Conservation (phyloP, 1,139 yeast genomes). For the Lodderomyces oxycetoniae region DNA sequence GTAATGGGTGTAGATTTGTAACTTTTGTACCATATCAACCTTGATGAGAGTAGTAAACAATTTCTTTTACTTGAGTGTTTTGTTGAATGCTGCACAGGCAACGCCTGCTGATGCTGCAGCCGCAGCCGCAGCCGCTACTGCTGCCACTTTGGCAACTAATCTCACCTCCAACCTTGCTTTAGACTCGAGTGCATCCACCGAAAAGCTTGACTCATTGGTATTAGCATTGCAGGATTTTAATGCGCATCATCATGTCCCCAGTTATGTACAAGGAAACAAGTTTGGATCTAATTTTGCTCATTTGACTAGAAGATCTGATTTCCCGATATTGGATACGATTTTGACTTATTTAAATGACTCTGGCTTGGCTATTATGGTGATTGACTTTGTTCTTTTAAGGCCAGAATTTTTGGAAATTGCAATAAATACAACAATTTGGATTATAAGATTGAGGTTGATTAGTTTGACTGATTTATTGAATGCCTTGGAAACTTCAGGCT, state of each 20-base stretch:
- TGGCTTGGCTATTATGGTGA: constrained; percentile 22
- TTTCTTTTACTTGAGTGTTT: neutral
- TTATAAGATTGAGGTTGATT: constrained; percentile 20
- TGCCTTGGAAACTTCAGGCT: constrained; percentile 28
- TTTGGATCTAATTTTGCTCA: too few species aligned
- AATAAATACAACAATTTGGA: constrained; percentile 21
- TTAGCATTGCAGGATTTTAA: constrained; percentile 5
- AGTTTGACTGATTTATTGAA: constrained; percentile 24
- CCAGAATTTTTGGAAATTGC: constrained; percentile 24
- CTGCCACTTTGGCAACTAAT: too few species aligned
- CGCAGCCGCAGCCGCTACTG: too few species aligned
- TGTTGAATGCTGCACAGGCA: neutral
- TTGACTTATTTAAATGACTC: constrained; percentile 21
- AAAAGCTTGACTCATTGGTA: neutral
- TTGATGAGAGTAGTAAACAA: neutral
- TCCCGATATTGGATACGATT: constrained; percentile 23
- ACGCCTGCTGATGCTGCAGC: too few species aligned
- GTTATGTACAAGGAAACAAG: neutral
- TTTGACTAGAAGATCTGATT: constrained; percentile 11
- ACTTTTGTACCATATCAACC: too few species aligned
- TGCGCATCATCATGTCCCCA: constrained; percentile 4
- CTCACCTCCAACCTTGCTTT: too few species aligned
- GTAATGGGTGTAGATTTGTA: too few species aligned
- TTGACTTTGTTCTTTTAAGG: constrained; percentile 24
- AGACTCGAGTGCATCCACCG: too few species aligned